Base-by-base conservation (phyloP, 2,329 filamentous ascomycete species). In the Colletotrichum tanaceti region DNA sequence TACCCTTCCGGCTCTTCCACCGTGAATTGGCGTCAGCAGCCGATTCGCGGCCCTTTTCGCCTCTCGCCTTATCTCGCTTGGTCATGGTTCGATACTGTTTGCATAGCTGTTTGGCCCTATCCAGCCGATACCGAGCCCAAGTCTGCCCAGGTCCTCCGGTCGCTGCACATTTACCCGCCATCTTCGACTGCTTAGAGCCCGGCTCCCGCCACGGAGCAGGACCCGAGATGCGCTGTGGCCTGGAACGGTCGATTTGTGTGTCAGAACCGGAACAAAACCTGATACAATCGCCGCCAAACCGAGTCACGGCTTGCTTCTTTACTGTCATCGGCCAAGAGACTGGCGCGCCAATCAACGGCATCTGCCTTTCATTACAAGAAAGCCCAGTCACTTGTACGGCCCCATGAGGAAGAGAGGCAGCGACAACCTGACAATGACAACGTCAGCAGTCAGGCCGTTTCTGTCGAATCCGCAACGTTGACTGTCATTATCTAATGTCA, bases 141-240 rank as follows among this genome's bases (percentile, higher is more conserved):
- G 14, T n/a, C 54, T 73, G 70, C 73, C 72, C 73, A 71, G 73
- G 69, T 68, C 71, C 69, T 75, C 73, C 74, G 72, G 66, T 71
- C 72, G 60, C 65, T 68, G 38, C 61, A 63, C 59, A 70, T 75
- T 74, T 73, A 73, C 50, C 73, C 73, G 71, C 57, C 55, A n/a
- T 14, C 18, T 7, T 41, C 22, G 32, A n/a, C 35, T 55, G 49
- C 32, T 46, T 39, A 54, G 44, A 67, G 18, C 32, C 43, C 38
- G 28, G 41, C 61, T 47, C 35, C 47, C 54, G 39, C 53, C 20
- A 43, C 39, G 11, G n/a, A 18, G 39, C 43, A 43, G 39, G 54
- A 44, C 49, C 47, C 55, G 53, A 22, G 24, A 7, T 13, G 28
- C 32, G n/a, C 18, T 38, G 22, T n/a, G 24, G 55, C 41, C 47